These are phyloP conservation scores for Magnusiomyces paraingens DNA, from an alignment of 1,139 yeast genomes.

Conservation along the genomic window DNA sequence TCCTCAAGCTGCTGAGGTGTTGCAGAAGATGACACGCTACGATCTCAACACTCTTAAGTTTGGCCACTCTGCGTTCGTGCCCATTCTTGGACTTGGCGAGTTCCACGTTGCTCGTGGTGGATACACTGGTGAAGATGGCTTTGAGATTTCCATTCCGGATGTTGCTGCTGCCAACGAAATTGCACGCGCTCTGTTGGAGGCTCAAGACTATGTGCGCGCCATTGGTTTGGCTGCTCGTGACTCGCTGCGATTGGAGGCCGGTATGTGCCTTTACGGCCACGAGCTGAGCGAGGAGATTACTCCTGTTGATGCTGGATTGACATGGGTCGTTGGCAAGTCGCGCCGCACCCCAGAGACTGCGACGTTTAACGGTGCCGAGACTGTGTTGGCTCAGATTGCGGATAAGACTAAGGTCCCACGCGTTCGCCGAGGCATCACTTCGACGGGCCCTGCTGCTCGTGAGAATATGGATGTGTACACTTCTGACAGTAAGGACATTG, in stretches of 20 bases:
- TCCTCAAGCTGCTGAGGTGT: conserved; percentile 62
- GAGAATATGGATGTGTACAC: conserved; percentile 63
- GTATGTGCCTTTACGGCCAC: conserved; percentile 95
- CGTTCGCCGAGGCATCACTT: conserved; percentile 69
- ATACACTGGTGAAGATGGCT: conserved; percentile 97
- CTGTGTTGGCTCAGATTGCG: conserved; percentile 62
- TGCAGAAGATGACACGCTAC: conserved; percentile 57
- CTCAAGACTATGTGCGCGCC: conserved; percentile 58
- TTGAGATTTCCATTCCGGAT: conserved; percentile 78
- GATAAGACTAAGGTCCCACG: conserved; percentile 52
- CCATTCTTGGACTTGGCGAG: conserved; percentile 37
- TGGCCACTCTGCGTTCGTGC: conserved; percentile 61
- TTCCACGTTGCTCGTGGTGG: conserved; percentile 89
- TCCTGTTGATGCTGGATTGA: conserved; percentile 81
- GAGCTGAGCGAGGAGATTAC: conserved; percentile 76
- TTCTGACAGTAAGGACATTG: conserved; percentile 31
- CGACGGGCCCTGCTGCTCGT: conserved; percentile 91
- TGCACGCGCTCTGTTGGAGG: conserved; percentile 53
- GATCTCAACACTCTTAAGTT: conserved; percentile 60
- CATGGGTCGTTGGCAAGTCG: conserved; percentile 83
- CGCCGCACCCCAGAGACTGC: conserved; percentile 49
- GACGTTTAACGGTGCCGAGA: conserved; percentile 71
- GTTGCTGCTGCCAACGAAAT: conserved; percentile 52
- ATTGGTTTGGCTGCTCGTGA: conserved; percentile 97
- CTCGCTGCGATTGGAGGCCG: conserved; percentile 91